Conservation (phyloP, 164 flowering plant genomes). For the Amborella trichopoda region DNA sequence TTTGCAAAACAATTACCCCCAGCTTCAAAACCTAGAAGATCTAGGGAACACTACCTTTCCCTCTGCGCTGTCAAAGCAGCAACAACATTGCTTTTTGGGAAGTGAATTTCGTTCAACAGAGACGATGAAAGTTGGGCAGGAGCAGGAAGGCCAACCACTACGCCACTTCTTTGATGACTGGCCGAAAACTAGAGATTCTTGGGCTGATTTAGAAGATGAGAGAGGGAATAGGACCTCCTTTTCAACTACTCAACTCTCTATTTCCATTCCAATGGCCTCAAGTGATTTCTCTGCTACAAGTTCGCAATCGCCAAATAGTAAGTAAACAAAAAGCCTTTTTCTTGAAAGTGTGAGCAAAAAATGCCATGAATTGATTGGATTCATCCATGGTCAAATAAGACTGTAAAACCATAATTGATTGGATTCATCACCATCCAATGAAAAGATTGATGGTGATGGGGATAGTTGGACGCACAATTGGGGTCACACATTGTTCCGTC, state of each 20-base stretch:
- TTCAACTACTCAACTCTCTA: slow-evolving; percentile 81
- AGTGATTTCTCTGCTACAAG: slow-evolving; percentile 53
- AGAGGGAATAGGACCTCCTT: slow-evolving; percentile 50
- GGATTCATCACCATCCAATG: too few relatives aligned
- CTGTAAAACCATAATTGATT: too few relatives aligned
- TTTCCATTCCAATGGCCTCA: slow-evolving; percentile 65
- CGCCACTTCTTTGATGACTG: slow-evolving; percentile 83
- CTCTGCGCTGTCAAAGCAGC: slow-evolving; percentile 22
- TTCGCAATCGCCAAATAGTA: slow-evolving; percentile 61
- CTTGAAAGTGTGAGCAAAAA: too few relatives aligned
- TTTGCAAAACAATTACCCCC: slow-evolving; percentile 36
- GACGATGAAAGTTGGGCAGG: slow-evolving; percentile 13
- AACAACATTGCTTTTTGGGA: slow-evolving; percentile 46
- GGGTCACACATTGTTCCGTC: too few relatives aligned
- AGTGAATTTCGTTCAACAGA: slow-evolving; percentile 31
- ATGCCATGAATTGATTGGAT: too few relatives aligned
- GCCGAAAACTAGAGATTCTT: slow-evolving; percentile 67
- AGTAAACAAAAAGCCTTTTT: too few relatives aligned
- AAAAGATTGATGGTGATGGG: too few relatives aligned
- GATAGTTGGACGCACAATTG: too few relatives aligned
- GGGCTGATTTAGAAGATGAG: slow-evolving; percentile 67
- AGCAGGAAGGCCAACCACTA: slow-evolving; percentile 55
- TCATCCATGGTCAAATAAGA: too few relatives aligned
- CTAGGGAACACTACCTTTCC: slow-evolving; percentile 15
- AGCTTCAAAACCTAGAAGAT: slow-evolving; percentile 20